Conservation (phyloP, 192 early-diverging fungal species). For the Coemansia sp. region DNA sequence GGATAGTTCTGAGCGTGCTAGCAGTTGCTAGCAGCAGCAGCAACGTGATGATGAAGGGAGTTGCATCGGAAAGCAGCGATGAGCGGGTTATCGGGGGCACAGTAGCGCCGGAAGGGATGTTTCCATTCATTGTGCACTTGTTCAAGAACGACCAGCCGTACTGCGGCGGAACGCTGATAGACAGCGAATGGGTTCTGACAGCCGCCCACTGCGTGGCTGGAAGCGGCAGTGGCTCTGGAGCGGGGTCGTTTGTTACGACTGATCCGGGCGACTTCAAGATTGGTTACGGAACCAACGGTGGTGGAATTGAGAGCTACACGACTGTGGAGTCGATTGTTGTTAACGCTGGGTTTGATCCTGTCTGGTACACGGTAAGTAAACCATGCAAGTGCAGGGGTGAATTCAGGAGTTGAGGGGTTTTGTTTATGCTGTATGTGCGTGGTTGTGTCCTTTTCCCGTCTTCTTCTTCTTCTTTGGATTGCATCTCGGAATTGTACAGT, state of each 20-base stretch:
- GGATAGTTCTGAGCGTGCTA: neutral
- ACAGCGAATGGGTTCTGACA: conserved; percentile 49
- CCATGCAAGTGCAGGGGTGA: too few species aligned
- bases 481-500: conserved; percentile 1
- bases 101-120: conserved; percentile 23
- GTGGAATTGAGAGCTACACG: conserved; percentile 17
- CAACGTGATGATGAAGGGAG: neutral
- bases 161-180: conserved; percentile 49
- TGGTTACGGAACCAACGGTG: conserved; percentile 32
- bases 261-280: conserved; percentile 25
- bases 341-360: conserved; percentile 39
- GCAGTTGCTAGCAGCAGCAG: neutral
- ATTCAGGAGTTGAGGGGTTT: neutral
- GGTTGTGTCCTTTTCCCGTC: neutral
- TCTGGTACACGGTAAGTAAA: conserved; percentile 50
- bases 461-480: neutral
- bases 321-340: conserved; percentile 39
- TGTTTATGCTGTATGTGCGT: neutral
- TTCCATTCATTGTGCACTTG: conserved; percentile 50
- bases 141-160: conserved; percentile 37
- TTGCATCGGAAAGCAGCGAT: neutral
- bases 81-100: conserved; percentile 46
- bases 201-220: conserved; percentile 53
- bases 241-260: conserved; percentile 21
- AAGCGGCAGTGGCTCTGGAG: conserved; percentile 8